Percentiles rank a stretch among this genome's conserved stretches.
These are phyloP conservation scores for Heliamphora exappendiculata DNA, from an alignment of 148 eudicot genomes.

Conservation along the genomic window DNA sequence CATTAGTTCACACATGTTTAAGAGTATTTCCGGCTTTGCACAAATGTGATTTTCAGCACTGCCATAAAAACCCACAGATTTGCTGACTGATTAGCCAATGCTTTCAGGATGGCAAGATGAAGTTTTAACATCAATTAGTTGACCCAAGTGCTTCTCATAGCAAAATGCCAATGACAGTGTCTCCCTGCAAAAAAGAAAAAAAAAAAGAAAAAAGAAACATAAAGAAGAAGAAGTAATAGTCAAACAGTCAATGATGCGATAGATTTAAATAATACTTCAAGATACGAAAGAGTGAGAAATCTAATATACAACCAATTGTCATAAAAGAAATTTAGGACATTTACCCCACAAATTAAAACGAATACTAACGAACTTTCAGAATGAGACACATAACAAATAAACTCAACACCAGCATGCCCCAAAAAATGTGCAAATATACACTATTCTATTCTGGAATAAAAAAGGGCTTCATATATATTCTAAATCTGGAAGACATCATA, in stretches of 20 bases:
- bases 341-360: background rate
- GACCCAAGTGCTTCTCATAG: conserved; percentile 84
- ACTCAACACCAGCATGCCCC: background rate
- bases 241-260: background rate
- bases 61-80: conserved; percentile 27
- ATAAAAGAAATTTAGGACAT: background rate
- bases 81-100: conserved; percentile 22
- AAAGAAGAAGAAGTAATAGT: background rate
- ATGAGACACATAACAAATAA: background rate
- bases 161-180: conserved; percentile 68
- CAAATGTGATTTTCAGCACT: conserved; percentile 22
- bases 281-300: background rate
- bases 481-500: conserved; percentile 4
- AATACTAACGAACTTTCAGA: background rate
- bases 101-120: conserved; percentile 52
- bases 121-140: conserved; percentile 73
- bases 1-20: conserved; percentile 74
- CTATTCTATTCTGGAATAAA: no score
- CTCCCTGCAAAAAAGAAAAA: conserved; percentile 57
- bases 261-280: background rate
- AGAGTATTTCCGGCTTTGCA: conserved; percentile 77
- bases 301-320: background rate
- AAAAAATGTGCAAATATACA: background rate
- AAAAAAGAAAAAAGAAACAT: background rate
- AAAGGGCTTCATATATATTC: background rate